Evolutionary conservation across 2,329 filamentous ascomycete genomes (phyloP).

Genomic region (Cladophialophora carrionii): DNA sequence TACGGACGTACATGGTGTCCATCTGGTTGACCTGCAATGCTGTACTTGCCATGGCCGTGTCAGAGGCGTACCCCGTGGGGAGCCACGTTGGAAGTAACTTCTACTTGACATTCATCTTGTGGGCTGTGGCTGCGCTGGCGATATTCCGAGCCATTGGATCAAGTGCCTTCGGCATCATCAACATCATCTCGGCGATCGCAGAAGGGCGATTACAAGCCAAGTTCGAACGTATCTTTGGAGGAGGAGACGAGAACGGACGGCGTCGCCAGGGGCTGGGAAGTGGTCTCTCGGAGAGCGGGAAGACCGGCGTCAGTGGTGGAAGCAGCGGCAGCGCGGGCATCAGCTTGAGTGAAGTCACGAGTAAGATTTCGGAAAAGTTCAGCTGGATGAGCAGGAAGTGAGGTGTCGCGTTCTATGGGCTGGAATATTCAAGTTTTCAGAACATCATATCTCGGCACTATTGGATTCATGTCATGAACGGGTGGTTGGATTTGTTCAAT

Average conservation of each 20-base stretch:
- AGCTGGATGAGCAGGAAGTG: constrained; percentile 29
- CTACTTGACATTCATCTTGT: constrained; percentile 91
- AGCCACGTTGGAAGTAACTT: constrained; percentile 74
- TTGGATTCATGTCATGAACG: background rate
- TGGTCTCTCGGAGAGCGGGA: constrained; percentile 33
- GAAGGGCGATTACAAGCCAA: constrained; percentile 74
- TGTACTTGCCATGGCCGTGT: constrained; percentile 89
- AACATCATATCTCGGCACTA: background rate
- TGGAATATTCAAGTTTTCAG: background rate
- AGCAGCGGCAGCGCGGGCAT: constrained; percentile 27
- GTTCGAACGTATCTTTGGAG: constrained; percentile 37
- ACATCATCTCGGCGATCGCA: constrained; percentile 78
- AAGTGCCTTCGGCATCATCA: constrained; percentile 79
- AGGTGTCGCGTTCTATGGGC: background rate
- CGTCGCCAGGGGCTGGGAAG: constrained; percentile 29
- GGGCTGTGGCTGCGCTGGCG: constrained; percentile 83
- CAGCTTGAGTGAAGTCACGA: constrained; percentile 34
- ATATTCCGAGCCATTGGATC: constrained; percentile 85
- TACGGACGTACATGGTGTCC: constrained; percentile 97
- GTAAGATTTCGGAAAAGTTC: constrained; percentile 37
- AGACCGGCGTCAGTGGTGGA: constrained; percentile 30
- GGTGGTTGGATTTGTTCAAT: background rate
- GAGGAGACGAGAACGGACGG: constrained; percentile 35
- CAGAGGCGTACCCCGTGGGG: constrained; percentile 75
- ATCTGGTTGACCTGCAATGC: constrained; percentile 92